A percentile compares a stretch with the other conserved stretches of the same genome.
Evolutionary conservation across 2,329 filamentous ascomycete species (phyloP).

Genomic region (Alternaria consortialis): DNA sequence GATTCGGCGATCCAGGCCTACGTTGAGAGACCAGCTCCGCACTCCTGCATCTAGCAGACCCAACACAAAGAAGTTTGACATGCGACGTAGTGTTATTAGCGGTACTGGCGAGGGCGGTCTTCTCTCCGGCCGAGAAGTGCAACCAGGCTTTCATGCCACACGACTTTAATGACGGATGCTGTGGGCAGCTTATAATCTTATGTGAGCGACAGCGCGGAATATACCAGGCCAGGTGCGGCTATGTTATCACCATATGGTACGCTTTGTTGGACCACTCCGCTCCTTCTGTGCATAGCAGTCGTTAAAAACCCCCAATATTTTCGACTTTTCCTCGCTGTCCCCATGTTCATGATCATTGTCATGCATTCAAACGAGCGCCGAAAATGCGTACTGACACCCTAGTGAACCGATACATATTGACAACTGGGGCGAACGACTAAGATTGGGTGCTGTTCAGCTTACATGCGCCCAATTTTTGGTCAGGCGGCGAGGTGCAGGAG

Average conservation of each 20-base stretch:
- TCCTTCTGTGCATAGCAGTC: conserved; percentile 17
- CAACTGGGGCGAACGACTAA: neutral
- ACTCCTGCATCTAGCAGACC: neutral
- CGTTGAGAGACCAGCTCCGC: conserved; percentile 22
- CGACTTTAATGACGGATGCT: conserved; percentile 14
- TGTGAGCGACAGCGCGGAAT: conserved; percentile 14
- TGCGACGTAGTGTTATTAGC: neutral
- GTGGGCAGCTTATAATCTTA: conserved; percentile 18
- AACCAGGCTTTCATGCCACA: neutral
- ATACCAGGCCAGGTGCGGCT: conserved; percentile 26
- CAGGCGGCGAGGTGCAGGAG: neutral
- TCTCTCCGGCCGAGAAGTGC: neutral
- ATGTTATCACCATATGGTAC: conserved; percentile 27
- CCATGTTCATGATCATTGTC: neutral
- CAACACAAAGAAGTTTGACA: neutral
- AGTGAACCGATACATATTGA: neutral
- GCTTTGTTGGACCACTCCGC: conserved; percentile 24
- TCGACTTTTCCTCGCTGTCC: neutral
- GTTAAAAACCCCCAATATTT: conserved; percentile 11
- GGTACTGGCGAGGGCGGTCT: neutral
- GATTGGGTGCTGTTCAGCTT: neutral
- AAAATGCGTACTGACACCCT: neutral
- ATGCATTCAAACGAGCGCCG: neutral
- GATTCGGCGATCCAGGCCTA: conserved; percentile 50
- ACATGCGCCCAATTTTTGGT: neutral